Evolutionary conservation across 2,329 filamentous ascomycete species (phyloP), one percentile per base, ranked within the genome.

Genomic region (Neurospora sp.): DNA sequence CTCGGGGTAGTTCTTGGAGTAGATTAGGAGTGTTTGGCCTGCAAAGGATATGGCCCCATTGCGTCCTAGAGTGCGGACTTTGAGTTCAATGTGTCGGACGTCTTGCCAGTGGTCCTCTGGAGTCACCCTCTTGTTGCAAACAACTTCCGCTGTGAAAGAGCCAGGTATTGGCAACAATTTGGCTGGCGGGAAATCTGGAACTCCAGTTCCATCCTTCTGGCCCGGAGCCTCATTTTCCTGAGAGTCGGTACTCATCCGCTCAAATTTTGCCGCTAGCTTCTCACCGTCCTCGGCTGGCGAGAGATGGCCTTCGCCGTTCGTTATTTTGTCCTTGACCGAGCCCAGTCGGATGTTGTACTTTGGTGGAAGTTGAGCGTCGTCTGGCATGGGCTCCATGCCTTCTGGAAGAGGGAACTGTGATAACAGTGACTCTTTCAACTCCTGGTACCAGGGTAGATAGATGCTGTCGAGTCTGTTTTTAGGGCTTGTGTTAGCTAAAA

Each of bases 51-150:
- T 2, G 76, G 73, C 66, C 5, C 52, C 76, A 79, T 68, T 1
- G 74, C 72, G 2, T 75, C 28, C 19, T 72, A 69, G 6, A 72
- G 66, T 40, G 28, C 70, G 11, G 78, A 88, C 75, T 9, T 82
- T 83, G 15, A 98, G 83, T 1, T 83, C 85, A n/a, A 97, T 80
- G 68, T 92, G 87, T 0, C 96, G 91, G 66, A 98, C 95, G 81
- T 99, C 96, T 82, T 99, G 96, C 90, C 93, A 97, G 80, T 99
- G 96, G 1, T 83, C 82, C 1, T 79, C 67, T 0, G 94, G 89
- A 0, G 96, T 99, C 6, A 97, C 79, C 17, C 94, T 87, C 19
- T 83, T 79, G 76, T 97, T 97, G n/a, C 80, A 78, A 0, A 83
- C 76, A 0, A 99, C 78, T 0, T 79, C 85, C 9, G 90, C 91